These are phyloP conservation scores for Spatholobus suberectus DNA, from an alignment of 306 rosid genomes.

Conservation along the genomic window DNA sequence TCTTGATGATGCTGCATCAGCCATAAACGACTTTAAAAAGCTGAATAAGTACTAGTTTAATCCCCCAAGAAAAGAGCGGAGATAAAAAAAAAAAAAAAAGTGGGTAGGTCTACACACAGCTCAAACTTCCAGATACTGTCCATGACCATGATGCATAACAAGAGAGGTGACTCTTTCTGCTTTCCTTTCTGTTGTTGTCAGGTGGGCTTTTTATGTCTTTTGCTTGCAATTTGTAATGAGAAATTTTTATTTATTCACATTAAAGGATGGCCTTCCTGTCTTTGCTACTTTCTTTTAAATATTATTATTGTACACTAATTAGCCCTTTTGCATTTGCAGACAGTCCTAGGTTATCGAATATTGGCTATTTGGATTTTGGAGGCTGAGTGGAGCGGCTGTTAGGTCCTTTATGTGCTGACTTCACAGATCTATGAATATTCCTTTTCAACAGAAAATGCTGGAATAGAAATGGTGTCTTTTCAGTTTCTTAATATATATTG, in stretches of 20 bases:
- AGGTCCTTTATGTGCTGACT: slow-evolving; percentile 44
- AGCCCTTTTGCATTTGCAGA: slow-evolving; percentile 33
- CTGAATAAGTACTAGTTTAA: background rate
- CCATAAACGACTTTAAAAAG: slow-evolving; percentile 70
- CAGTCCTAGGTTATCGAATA: slow-evolving; percentile 45
- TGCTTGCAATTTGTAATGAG: slow-evolving; percentile 15
- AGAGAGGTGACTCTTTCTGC: slow-evolving; percentile 41
- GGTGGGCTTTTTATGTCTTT: slow-evolving; percentile 42
- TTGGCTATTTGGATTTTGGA: slow-evolving; percentile 35
- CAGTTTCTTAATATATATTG: slow-evolving; percentile 43
- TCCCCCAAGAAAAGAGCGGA: background rate
- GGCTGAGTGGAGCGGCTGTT: slow-evolving; percentile 20
- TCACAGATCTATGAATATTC: slow-evolving; percentile 64
- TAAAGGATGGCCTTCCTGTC: slow-evolving; percentile 22
- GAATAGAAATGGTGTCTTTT: slow-evolving; percentile 45
- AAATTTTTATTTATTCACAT: slow-evolving; percentile 13
- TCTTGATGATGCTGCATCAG: slow-evolving; percentile 99
- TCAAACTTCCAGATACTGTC: slow-evolving; percentile 34
- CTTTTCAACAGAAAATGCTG: slow-evolving; percentile 31
- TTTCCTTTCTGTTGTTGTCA: slow-evolving; percentile 43
- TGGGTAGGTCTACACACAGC: slow-evolving; percentile 9
- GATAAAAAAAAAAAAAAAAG: background rate
- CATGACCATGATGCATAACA: slow-evolving; percentile 4
- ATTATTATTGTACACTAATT: slow-evolving; percentile 1
- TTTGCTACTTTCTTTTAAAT: background rate